Conservation (phyloP, 2,329 filamentous ascomycete genomes). For the Pseudocercospora ulei region DNA sequence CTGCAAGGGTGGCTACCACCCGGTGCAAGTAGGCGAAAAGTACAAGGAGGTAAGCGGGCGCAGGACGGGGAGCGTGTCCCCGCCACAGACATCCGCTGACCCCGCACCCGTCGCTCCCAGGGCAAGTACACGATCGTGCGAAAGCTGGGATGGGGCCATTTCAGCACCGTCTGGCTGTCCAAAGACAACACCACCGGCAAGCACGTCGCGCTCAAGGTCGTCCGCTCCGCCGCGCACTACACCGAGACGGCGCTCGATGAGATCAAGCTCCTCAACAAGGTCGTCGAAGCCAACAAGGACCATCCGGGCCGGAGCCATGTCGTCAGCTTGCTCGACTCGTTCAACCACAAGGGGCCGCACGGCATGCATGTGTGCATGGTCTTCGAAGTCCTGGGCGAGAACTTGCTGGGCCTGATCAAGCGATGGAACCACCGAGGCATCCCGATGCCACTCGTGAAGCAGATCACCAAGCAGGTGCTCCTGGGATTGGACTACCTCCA, state of each 20-base stretch:
- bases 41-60: too few relatives aligned
- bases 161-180: conserved; percentile 87
- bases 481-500: conserved; percentile 93
- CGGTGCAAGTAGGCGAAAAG: conserved; percentile 84
- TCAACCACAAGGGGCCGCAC: conserved; percentile 94
- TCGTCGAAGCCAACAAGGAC: conserved; percentile 86
- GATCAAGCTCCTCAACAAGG: conserved; percentile 95
- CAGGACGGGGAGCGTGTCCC: too few relatives aligned
- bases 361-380: conserved; percentile 98
- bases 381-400: conserved; percentile 94
- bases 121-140: conserved; percentile 92
- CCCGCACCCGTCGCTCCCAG: too few relatives aligned
- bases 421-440: conserved; percentile 97
- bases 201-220: conserved; percentile 95
- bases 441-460: conserved; percentile 90
- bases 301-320: conserved; percentile 93
- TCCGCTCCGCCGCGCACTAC: conserved; percentile 94
- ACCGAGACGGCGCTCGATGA: conserved; percentile 98
- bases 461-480: conserved; percentile 96
- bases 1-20: conserved; percentile 97
- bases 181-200: conserved; percentile 79
- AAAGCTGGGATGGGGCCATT: conserved; percentile 96
- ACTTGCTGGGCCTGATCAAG: conserved; percentile 89
- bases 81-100: too few relatives aligned
- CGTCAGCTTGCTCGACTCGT: conserved; percentile 89